Base-by-base conservation (phyloP, 305 asterid genomes). In the Fraxinus albicans region DNA sequence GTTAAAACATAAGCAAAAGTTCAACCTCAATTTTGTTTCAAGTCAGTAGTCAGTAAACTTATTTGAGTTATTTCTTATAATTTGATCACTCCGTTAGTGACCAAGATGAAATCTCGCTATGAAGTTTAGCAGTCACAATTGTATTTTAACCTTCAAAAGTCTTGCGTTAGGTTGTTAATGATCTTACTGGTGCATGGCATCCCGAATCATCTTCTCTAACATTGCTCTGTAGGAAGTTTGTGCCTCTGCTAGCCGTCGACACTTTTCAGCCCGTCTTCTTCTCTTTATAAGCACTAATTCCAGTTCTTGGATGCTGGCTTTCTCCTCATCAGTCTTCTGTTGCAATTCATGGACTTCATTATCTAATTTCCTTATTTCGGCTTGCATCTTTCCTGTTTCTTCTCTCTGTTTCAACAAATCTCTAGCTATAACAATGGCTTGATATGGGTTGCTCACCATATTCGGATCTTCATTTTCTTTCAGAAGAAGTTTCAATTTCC, bases 151-250 rank as follows among this genome's bases (percentile, higher is more conserved):
- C 35, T 29, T 69, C 75, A 69, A 69, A 69, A 55, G 25, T 55
- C 9, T 17, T 19, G 27, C 5, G 5, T 65, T 72, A 72, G 76
- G 23, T 33, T 72, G 25, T 33, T 36, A 80, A 35, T 27, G 7
- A 50, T 76, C 94, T 89, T 91, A 96, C 99, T 95, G 99, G 89
- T 95, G 99, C 97, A 95, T 95, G 81, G 99, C 97, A 67, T 97
- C 99, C 84, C 98, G 89, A 60, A 97, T 97, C 99, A 97, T 96
- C 95, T 94, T 96, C 93, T 97, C 99, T 82, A 97, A 86, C 96
- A 94, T 94, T 80, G 90, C 77, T 83, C 93, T 87, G 83, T 97
- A 90, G 4, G 99, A 95, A 79, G 92, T 91, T 86, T 97, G 99
- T 8, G 97, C 90, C 90, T 95, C 99, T 27, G 98, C 99, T 1